Percentiles rank a stretch among this genome's conserved stretches.
Evolutionary conservation across 2,329 filamentous ascomycete species (phyloP).

Genomic region (Macrophomina phaseolina): DNA sequence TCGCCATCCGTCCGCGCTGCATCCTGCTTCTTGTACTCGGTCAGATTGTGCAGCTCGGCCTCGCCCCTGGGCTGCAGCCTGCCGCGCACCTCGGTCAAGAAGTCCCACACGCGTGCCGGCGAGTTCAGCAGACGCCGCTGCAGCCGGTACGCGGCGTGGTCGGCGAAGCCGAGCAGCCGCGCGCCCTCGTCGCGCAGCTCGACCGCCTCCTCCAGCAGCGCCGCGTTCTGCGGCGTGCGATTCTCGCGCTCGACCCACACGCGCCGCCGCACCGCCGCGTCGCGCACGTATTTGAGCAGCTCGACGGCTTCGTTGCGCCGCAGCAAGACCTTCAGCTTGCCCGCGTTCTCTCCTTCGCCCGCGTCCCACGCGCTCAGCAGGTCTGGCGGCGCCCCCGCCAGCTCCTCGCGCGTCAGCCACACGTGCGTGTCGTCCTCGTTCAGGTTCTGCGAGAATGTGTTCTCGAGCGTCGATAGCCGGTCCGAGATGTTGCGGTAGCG

Average conservation of each 20-base stretch:
- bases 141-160: constrained; percentile 58
- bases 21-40: constrained; percentile 57
- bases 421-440: constrained; percentile 56
- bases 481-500: constrained; percentile 61
- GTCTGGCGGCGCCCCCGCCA: constrained; percentile 57
- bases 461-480: constrained; percentile 52
- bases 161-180: constrained; percentile 55
- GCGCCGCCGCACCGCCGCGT: constrained; percentile 50
- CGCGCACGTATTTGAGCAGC: constrained; percentile 55
- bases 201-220: constrained; percentile 56
- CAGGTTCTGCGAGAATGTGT: constrained; percentile 58
- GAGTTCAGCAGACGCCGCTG: constrained; percentile 62
- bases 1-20: constrained; percentile 45
- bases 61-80: constrained; percentile 52
- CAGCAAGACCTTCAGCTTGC: constrained; percentile 56
- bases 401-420: constrained; percentile 56
- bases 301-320: constrained; percentile 58
- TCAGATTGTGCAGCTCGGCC: constrained; percentile 40
- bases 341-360: constrained; percentile 54
- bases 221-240: constrained; percentile 45
- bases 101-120: constrained; percentile 57
- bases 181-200: constrained; percentile 59
- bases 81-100: constrained; percentile 53
- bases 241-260: constrained; percentile 34
- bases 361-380: constrained; percentile 54